Conservation (phyloP, 169 alveolate species). For the Besnoitia besnoiti region DNA sequence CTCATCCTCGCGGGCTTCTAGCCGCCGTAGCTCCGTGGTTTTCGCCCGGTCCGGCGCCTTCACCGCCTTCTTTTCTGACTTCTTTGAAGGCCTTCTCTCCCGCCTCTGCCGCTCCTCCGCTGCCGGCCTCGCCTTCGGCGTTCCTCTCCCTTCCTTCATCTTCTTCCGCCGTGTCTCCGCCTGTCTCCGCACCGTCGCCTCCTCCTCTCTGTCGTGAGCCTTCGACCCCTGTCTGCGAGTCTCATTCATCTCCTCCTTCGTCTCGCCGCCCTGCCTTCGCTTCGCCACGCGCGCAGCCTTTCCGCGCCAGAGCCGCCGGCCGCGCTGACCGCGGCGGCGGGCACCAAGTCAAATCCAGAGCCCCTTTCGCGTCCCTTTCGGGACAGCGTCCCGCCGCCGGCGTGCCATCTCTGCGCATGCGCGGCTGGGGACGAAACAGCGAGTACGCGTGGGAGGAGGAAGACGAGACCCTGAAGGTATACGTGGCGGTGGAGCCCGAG, state of each 20-base stretch:
- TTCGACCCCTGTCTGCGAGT: background rate
- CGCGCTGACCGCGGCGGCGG: no score
- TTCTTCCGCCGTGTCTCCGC: background rate
- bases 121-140: background rate
- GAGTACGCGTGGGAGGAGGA: conserved; percentile 32
- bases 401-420: background rate
- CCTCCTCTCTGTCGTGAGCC: background rate
- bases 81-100: background rate
- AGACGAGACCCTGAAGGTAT: conserved; percentile 17
- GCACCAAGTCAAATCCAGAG: background rate
- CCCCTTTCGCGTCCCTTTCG: no score
- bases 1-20: background rate
- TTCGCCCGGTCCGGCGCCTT: no score
- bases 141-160: background rate
- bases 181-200: background rate
- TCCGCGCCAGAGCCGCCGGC: no score
- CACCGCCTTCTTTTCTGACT: no score
- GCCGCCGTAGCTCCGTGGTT: background rate
- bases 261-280: background rate
- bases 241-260: background rate
- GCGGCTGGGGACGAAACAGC: background rate
- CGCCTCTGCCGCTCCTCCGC: background rate
- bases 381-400: background rate
- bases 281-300: background rate
- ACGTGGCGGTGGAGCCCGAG: conserved; percentile 5